Base-by-base conservation (phyloP, 2,329 filamentous ascomycete species). In the Ascochyta fabae region DNA sequence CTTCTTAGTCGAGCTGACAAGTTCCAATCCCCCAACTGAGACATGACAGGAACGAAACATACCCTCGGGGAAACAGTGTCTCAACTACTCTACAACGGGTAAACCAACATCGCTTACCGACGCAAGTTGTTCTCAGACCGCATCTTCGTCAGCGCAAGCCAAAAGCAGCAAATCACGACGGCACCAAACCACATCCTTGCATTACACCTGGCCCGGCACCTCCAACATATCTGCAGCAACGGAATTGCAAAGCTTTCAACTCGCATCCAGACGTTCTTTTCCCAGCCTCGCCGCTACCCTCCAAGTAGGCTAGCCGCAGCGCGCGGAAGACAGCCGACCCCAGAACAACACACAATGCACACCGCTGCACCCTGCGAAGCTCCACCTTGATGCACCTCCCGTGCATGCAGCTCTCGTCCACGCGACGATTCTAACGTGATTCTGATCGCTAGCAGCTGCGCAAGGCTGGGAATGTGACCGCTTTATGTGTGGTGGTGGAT, bases 281-380 rank as follows among this genome's bases (percentile, higher is more conserved):
- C 48, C 48, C 48, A 50, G 31, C 48, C 53, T 48, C 35, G 43
- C 33, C 22, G 7, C 23, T 43, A 47, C 43, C 13, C 31, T 43
- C 2, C 27, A 47, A 41, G 26, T 1, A 9, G 35, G 16, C 42
- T 56, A 48, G 48, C 15, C 5, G n/a, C 15, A 46, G 22, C 40
- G n/a, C 47, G 47, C 52, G 47, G 53, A 47, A 56, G 34, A 16
- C 35, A 39, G 29, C 42, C 47, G 46, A 56, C 24, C 47, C 53
- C 47, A 33, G 42, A 51, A 56, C 53, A 56, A 51, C 53, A 56
- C 53, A 56, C 47, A 39, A 7, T 47, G 42, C 53, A 56, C 53
- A 56, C 53, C 53, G 53, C 53, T 26, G 53, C 47, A 42, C 23
- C 26, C 5, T 31, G 13, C n/a, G 29, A 6, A 5, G 36, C 47